A percentile compares a stretch with the other conserved stretches of the same genome.
Conservation (phyloP, 345 rosid genomes). For the Brassica rapa region DNA sequence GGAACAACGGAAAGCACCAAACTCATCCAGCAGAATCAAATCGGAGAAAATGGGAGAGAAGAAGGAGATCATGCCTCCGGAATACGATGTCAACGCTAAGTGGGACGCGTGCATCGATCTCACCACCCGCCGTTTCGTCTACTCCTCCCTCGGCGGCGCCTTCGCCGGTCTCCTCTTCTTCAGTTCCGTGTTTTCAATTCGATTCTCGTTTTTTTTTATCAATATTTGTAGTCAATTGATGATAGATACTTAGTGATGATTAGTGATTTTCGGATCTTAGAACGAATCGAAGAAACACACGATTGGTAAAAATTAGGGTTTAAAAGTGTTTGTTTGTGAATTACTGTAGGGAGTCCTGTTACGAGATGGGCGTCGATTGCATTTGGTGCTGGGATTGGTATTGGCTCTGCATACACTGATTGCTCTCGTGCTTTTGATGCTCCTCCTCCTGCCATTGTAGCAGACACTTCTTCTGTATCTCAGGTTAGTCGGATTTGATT, state of each 20-base stretch:
- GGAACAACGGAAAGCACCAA: not conserved
- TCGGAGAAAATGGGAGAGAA: conserved; percentile 45
- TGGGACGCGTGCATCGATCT: conserved; percentile 95
- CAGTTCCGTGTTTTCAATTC: conserved; percentile 46
- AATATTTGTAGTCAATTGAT: not conserved
- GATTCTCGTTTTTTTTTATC: not conserved
- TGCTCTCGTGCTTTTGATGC: conserved; percentile 38
- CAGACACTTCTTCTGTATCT: not conserved
- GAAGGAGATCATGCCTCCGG: conserved; percentile 40
- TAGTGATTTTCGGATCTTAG: not conserved
- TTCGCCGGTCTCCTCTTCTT: conserved; percentile 83
- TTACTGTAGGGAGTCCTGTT: conserved; percentile 32
- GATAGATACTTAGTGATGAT: not conserved
- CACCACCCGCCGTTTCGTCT: conserved; percentile 74
- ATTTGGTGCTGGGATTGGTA: conserved; percentile 43
- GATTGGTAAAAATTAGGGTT: not conserved
- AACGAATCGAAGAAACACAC: not conserved
- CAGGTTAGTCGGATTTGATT: not conserved
- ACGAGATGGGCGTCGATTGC: conserved; percentile 22
- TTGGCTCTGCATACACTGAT: conserved; percentile 40
- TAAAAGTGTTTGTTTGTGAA: not conserved
- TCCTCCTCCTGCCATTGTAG: not conserved
- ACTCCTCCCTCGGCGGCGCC: conserved; percentile 82
- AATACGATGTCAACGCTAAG: conserved; percentile 66
- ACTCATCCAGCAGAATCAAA: not conserved